Conservation (phyloP, 164 flowering plant genomes). For the Santalum album region DNA sequence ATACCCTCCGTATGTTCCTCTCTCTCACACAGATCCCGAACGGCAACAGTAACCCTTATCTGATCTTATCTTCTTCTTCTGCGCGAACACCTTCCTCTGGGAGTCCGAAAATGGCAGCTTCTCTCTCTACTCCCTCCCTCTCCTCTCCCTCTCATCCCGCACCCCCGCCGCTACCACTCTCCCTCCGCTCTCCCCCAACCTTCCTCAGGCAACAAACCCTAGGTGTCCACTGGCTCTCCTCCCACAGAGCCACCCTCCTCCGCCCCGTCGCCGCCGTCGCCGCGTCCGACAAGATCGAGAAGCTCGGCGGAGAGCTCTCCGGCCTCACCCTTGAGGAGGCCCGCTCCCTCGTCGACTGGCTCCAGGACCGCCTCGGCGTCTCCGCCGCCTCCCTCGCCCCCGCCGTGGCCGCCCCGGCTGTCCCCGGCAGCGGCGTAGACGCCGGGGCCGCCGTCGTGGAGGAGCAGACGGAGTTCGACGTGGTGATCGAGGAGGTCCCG, state of each 20-base stretch:
- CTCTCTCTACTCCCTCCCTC: not conserved
- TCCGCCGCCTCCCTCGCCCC: slow-evolving; percentile 87
- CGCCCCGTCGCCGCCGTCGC: not conserved
- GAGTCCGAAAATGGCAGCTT: not conserved
- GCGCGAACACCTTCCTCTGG: not conserved
- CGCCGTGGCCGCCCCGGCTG: too few relatives aligned
- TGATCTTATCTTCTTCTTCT: not conserved
- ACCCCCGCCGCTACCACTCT: not conserved
- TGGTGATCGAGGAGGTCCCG: slow-evolving; percentile 83
- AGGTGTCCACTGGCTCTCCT: too few relatives aligned
- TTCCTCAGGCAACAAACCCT: too few relatives aligned
- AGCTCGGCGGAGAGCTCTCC: slow-evolving; percentile 49
- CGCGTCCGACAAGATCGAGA: slow-evolving; percentile 38
- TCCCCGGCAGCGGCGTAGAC: slow-evolving; percentile 15
- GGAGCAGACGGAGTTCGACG: slow-evolving; percentile 99
- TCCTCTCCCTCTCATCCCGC: not conserved
- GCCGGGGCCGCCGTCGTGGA: slow-evolving; percentile 48
- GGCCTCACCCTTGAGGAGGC: slow-evolving; percentile 65
- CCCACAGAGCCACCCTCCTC: too few relatives aligned
- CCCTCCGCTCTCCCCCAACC: not conserved
- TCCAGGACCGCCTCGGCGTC: slow-evolving; percentile 88
- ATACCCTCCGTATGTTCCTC: too few relatives aligned
- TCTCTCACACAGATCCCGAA: too few relatives aligned
- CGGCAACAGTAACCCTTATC: not conserved
- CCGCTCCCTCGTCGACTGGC: slow-evolving; percentile 56